Conservation (phyloP, 1,284 basidiomycete genomes). For the Cryptococcus maquisensis region DNA sequence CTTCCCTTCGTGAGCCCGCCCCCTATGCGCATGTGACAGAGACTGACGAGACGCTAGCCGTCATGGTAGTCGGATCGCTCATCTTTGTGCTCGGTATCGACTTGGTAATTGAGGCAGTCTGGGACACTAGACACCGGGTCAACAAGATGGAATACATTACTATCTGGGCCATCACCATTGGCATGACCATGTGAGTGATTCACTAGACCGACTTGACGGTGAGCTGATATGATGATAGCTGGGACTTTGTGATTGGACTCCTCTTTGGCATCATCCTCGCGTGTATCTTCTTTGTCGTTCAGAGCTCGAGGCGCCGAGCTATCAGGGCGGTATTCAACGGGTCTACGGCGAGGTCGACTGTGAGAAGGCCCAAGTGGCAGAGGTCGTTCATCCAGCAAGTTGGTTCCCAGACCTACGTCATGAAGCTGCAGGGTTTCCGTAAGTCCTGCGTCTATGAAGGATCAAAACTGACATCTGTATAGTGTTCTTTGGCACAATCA, state of each 20-base stretch:
- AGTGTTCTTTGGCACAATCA: conserved; percentile 94
- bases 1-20: conserved; percentile 71
- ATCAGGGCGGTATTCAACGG: conserved; percentile 78
- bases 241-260: conserved; percentile 93
- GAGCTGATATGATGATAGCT: conserved; percentile 46
- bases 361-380: conserved; percentile 82
- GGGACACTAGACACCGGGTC: conserved; percentile 89
- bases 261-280: conserved; percentile 87
- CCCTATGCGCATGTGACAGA: background rate
- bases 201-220: background rate
- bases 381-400: conserved; percentile 85
- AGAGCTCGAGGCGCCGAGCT: conserved; percentile 76
- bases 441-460: conserved; percentile 10
- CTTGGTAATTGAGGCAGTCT: conserved; percentile 88
- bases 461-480: background rate
- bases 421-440: conserved; percentile 74
- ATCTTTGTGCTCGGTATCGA: conserved; percentile 96
- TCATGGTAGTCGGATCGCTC: conserved; percentile 83
- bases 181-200: conserved; percentile 64
- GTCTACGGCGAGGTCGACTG: conserved; percentile 79
- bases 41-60: conserved; percentile 54
- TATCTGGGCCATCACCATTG: conserved; percentile 63
- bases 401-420: conserved; percentile 83
- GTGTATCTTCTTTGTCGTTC: conserved; percentile 93
- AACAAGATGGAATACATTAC: conserved; percentile 61